These are phyloP conservation scores for Mucor sp. DNA, from an alignment of 371 early-diverging fungal genomes.

Conservation along the genomic window DNA sequence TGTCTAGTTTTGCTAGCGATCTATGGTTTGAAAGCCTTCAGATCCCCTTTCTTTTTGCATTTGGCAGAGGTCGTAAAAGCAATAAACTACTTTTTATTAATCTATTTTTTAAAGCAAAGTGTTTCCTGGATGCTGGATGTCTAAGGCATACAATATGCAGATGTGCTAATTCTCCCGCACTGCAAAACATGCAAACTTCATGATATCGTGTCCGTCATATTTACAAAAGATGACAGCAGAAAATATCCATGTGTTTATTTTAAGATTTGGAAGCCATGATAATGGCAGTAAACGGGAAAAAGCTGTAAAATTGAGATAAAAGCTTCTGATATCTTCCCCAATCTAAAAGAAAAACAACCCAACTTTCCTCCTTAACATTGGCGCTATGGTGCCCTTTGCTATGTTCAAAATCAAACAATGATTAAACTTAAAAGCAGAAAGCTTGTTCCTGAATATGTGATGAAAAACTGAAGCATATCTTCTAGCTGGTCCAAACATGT, in stretches of 20 bases:
- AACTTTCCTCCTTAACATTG: not conserved
- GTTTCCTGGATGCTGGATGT: too few relatives aligned
- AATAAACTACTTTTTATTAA: too few relatives aligned
- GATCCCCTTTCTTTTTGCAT: too few relatives aligned
- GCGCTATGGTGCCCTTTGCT: not conserved
- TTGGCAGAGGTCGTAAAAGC: too few relatives aligned
- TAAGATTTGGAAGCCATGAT: not conserved
- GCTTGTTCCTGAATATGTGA: not conserved
- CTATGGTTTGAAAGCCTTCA: too few relatives aligned
- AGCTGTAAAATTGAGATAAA: not conserved
- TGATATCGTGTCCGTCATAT: not conserved
- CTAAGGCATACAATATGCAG: too few relatives aligned
- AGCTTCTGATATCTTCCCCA: not conserved
- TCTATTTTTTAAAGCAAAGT: too few relatives aligned
- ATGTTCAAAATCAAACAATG: not conserved
- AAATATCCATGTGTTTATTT: not conserved
- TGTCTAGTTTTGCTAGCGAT: too few relatives aligned
- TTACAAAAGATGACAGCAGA: not conserved
- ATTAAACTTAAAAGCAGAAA: not conserved
- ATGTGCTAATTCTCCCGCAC: too few relatives aligned
- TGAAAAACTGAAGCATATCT: not conserved
- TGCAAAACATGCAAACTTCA: too few relatives aligned
- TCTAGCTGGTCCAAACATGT: not conserved
- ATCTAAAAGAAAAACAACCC: not conserved
- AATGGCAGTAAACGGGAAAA: not conserved